Evolutionary conservation across 1,139 yeast species (phyloP).

Genomic region (Yamadazyma blattariae): DNA sequence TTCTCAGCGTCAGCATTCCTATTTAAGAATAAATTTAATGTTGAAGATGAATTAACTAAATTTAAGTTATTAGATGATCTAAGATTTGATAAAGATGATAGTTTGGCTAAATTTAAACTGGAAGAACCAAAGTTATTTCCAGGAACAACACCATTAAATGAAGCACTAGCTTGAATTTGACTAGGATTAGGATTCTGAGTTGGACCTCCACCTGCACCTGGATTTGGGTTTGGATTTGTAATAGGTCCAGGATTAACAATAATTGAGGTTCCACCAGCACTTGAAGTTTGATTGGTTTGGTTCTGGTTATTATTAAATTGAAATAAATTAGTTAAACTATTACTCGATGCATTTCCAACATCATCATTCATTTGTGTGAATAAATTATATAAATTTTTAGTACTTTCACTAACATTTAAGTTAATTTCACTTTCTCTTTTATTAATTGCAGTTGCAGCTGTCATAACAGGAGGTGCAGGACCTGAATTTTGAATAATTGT

Average conservation of each 20-base stretch:
- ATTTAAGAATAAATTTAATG: slow-evolving; percentile 13
- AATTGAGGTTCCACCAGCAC: too few relatives aligned
- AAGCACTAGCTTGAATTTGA: neutral
- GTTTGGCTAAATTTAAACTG: slow-evolving; percentile 10
- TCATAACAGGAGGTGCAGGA: slow-evolving; percentile 18
- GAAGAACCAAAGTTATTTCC: slow-evolving; percentile 4
- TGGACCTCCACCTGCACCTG: too few relatives aligned
- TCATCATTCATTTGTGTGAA: slow-evolving; percentile 30
- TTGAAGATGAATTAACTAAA: slow-evolving; percentile 12
- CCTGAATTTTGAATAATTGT: slow-evolving; percentile 15
- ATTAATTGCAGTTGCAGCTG: slow-evolving; percentile 12
- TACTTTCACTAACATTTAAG: slow-evolving; percentile 22
- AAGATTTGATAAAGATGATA: slow-evolving; percentile 15
- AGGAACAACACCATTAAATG: too few relatives aligned
- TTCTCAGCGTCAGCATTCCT: slow-evolving; percentile 5
- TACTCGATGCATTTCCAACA: slow-evolving; percentile 17
- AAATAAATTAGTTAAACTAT: slow-evolving; percentile 28
- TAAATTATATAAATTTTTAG: slow-evolving; percentile 25
- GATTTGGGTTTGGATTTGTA: too few relatives aligned
- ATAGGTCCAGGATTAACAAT: too few relatives aligned
- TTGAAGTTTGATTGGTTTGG: neutral
- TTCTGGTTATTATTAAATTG: slow-evolving; percentile 16
- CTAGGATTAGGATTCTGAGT: slow-evolving; percentile 1
- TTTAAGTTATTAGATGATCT: slow-evolving; percentile 12
- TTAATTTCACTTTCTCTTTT: slow-evolving; percentile 8